These are phyloP conservation scores for Phytophthora rubi DNA, from an alignment of 352 stramenopile genomes.

Conservation along the genomic window DNA sequence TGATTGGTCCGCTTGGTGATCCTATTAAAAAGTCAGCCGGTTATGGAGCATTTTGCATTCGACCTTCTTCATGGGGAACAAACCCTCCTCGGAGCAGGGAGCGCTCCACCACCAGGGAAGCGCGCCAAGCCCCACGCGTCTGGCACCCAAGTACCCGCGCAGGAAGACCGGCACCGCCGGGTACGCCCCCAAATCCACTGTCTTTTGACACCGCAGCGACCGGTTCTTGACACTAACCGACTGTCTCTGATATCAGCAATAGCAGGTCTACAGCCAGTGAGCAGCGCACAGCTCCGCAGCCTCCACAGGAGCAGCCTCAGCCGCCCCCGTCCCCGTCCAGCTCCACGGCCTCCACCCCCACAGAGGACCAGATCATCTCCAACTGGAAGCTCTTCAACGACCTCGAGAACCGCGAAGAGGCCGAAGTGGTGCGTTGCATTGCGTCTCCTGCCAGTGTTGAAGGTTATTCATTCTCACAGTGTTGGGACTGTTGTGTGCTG, in stretches of 20 bases:
- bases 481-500: neutral
- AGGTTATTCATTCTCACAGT: neutral
- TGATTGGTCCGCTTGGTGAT: neutral
- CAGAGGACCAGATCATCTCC: conserved; percentile 70
- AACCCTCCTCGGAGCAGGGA: conserved; percentile 31
- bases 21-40: conserved; percentile 17
- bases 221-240: neutral
- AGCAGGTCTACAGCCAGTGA: conserved; percentile 26
- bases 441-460: no score
- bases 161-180: conserved; percentile 15
- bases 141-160: conserved; percentile 32
- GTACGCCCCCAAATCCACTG: conserved; percentile 7
- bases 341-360: conserved; percentile 44
- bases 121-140: conserved; percentile 21
- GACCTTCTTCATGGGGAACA: conserved; percentile 45
- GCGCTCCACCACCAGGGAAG: neutral
- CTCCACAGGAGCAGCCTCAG: conserved; percentile 16
- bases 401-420: conserved; percentile 85
- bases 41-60: conserved; percentile 6
- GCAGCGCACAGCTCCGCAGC: conserved; percentile 31
- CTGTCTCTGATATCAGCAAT: conserved; percentile 12
- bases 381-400: conserved; percentile 91
- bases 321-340: conserved; percentile 32
- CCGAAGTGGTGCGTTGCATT: conserved; percentile 63
- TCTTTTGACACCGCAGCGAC: no score